Base-by-base conservation (phyloP, 805 yeast species). In the Lachancea lanzarotensis region DNA sequence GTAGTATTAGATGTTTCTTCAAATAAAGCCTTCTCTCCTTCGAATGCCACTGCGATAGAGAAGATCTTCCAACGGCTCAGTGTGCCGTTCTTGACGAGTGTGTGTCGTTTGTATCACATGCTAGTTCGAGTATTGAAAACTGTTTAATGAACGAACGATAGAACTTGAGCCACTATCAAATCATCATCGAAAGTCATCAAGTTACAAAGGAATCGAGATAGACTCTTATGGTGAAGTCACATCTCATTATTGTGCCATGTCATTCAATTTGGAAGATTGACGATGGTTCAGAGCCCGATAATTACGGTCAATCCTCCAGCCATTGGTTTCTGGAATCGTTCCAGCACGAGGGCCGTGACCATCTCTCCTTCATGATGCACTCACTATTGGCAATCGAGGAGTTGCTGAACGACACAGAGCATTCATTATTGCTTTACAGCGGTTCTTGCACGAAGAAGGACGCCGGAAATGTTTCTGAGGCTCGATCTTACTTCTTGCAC, bases 321-420 rank as follows among this genome's bases (percentile, higher is more conserved):
- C 86, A 84, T 51, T 87, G 95, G 95, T 53, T 54, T 17, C 58
- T 86, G 41, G 89, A 78, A 10, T 65, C 78, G 0, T 85, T 85
- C 53, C 95, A 86, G 60, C 45, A 66, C 5, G 84, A 80, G 48
- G 86, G 89, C 0, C 59, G 76, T 13, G 93, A 87, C 53, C 89
- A 84, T 52, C 52, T 77, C 2, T 69, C 80, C 18, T 84, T 84
- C 60, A 70, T 77, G 13, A 71, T 78, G 35, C 95, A 86, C 58
- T 74, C 84, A 1, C 55, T 65, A 30, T 53, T 51, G 16, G 76
- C 82, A 1, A 45, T 81, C 10, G 56, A 62, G 1, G 51, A 62
- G 15, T 48, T 78, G 7, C 42, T 61, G 12, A 34, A 54, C 0
- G 66, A 72, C 41, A 47, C 56, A 1, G 38, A 50, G 2, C 46